Conservation (phyloP, 176 grass and related monocot species). For the Hyparrhenia diplandra region DNA sequence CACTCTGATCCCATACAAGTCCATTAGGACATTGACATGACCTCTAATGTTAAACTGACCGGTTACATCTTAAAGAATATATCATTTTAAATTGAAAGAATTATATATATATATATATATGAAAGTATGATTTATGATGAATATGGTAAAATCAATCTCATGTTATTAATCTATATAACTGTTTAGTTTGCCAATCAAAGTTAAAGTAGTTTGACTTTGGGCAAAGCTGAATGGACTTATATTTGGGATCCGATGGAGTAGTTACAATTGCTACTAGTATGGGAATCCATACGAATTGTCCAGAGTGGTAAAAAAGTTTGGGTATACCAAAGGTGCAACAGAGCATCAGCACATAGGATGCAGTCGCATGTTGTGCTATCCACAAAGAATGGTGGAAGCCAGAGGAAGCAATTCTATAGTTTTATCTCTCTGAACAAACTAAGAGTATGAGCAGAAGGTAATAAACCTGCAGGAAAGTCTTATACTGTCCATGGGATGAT, state of each 20-base stretch:
- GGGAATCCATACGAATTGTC: background rate
- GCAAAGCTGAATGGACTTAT: background rate
- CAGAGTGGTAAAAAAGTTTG: background rate
- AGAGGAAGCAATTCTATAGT: background rate
- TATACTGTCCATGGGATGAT: constrained; percentile 36
- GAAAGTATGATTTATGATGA: background rate
- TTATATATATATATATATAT: background rate
- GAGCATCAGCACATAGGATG: background rate
- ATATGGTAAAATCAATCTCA: background rate
- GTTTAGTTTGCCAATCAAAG: background rate
- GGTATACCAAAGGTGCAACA: background rate
- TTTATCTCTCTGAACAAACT: background rate
- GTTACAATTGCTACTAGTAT: background rate
- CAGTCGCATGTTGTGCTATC: background rate
- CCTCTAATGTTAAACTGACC: no score
- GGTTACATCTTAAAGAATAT: background rate
- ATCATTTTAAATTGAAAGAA: background rate
- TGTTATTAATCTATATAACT: background rate
- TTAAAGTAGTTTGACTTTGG: background rate
- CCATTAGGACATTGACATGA: background rate
- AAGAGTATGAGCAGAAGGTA: background rate
- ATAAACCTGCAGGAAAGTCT: constrained; percentile 61
- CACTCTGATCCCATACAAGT: background rate
- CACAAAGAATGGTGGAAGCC: background rate
- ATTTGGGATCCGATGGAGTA: background rate